These are phyloP conservation scores for Eutrema heterophyllum DNA, from an alignment of 345 rosid genomes.

Conservation along the genomic window DNA sequence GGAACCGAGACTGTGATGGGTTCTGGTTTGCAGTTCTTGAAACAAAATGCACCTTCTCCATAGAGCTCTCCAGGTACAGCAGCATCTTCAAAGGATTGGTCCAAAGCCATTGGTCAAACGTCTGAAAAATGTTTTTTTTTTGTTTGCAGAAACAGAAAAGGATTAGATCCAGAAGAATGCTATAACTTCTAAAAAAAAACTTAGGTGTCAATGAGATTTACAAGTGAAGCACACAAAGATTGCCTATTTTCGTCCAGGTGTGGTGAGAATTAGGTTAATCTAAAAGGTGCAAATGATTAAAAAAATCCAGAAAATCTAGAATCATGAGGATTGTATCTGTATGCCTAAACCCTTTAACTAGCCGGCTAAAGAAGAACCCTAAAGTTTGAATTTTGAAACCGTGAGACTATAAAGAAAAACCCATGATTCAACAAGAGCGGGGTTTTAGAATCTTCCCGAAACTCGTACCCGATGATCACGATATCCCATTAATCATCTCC, in stretches of 20 bases:
- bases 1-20: slow-evolving; percentile 11
- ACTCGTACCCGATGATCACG: neutral
- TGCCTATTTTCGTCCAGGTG: neutral
- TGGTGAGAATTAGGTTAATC: slow-evolving; percentile 21
- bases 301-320: neutral
- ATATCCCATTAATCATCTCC: neutral
- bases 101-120: slow-evolving; percentile 27
- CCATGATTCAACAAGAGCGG: neutral
- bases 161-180: slow-evolving; percentile 9
- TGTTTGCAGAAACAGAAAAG: neutral
- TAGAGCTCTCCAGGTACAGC: slow-evolving; percentile 25
- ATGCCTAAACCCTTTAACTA: neutral
- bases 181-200: neutral
- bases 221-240: slow-evolving; percentile 8
- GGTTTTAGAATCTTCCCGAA: neutral
- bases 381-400: neutral
- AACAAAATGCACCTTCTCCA: slow-evolving; percentile 32
- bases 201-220: neutral
- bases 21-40: slow-evolving; percentile 26
- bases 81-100: slow-evolving; percentile 35
- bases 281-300: neutral
- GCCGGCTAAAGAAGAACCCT: neutral
- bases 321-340: neutral
- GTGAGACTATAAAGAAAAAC: neutral
- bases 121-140: slow-evolving; percentile 1